Base-by-base conservation (phyloP, 2,329 filamentous ascomycete species). In the Talaromyces atroroseus region DNA sequence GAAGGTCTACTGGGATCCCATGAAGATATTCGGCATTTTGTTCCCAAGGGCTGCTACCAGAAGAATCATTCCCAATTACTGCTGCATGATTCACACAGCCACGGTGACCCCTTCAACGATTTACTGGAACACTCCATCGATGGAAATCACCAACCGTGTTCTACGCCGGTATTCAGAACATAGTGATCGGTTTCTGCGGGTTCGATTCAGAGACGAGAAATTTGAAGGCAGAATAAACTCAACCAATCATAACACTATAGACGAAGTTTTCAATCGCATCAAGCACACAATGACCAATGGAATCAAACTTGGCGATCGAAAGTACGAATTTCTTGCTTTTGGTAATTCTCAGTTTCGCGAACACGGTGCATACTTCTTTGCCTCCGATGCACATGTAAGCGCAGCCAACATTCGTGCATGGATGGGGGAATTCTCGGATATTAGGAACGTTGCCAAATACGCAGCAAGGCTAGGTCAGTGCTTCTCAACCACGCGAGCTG, bases 301-400 rank as follows among this genome's bases (percentile, higher is more conserved):
- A 0, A 92, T 99, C 61, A 78, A 78, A 0, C 85, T 99, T 50
- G 94, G 90, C 4, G 88, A 87, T 60, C 85, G 90, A 7, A 83
- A 84, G 58, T 99, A 91, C 70, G 82, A 92, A 63, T 97, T 97
- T 61, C 82, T 99, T 24, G 94, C 92, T 0, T 96, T 92, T 73
- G 92, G 94, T 0, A 97, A 94, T 70, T 96, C 94, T 0, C 94
- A 99, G 65, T 89, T 99, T 58, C 84, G 92, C 52, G 92, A 97
- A 66, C 86, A 92, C 63, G 89, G 92, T 0, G 92, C 90, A 0
- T 97, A 94, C 67, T 96, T 99, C 72, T 97, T 97, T 69, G 87
- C 89, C 4, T 82, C 88, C 0, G 84, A 83, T 0, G 76, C 82
- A 0, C 77, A 83, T 54, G 67, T 89, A 7, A 87, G 83, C 1